Conservation (phyloP, 163 green algal genomes). For the Scenedesmus sp. region DNA sequence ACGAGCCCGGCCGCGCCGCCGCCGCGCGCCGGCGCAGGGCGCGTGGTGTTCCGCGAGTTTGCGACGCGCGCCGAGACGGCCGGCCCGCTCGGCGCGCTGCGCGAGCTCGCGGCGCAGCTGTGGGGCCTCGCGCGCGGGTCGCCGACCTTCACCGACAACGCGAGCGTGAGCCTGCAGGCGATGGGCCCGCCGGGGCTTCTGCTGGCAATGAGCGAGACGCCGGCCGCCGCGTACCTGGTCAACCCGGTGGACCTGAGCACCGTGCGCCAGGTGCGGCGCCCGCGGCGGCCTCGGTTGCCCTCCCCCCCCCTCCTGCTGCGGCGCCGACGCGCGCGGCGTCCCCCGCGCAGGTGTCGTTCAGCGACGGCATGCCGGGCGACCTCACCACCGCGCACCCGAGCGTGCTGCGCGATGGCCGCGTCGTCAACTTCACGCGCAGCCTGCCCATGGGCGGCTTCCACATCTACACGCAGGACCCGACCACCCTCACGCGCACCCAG, state of each 20-base stretch:
- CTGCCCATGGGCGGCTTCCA: slow-evolving; percentile 58
- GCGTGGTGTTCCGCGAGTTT: slow-evolving; percentile 54
- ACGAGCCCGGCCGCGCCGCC: not conserved
- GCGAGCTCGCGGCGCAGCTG: not conserved
- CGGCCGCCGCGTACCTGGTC: slow-evolving; percentile 57
- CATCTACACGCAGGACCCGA: slow-evolving; percentile 49
- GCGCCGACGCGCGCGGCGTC: no score
- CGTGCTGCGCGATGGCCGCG: slow-evolving; percentile 47
- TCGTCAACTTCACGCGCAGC: slow-evolving; percentile 61
- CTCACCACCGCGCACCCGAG: slow-evolving; percentile 77
- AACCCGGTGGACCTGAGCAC: slow-evolving; percentile 60
- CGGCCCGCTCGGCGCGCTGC: not conserved
- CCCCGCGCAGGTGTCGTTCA: not conserved
- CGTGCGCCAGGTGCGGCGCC: slow-evolving; percentile 49
- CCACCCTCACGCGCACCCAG: slow-evolving; percentile 29
- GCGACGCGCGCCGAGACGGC: slow-evolving; percentile 25
- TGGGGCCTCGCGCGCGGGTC: slow-evolving; percentile 1
- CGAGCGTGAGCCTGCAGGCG: slow-evolving; percentile 65
- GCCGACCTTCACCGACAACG: slow-evolving; percentile 78
- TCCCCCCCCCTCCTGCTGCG: not conserved
- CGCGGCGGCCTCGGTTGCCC: not conserved
- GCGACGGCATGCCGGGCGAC: slow-evolving; percentile 59
- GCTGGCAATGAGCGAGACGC: slow-evolving; percentile 68
- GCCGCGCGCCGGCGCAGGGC: slow-evolving; percentile 3
- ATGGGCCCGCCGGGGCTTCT: slow-evolving; percentile 26